phyloP scores from a whole-genome alignment of 345 rosid genomes.

The Draba incana region DNA sequence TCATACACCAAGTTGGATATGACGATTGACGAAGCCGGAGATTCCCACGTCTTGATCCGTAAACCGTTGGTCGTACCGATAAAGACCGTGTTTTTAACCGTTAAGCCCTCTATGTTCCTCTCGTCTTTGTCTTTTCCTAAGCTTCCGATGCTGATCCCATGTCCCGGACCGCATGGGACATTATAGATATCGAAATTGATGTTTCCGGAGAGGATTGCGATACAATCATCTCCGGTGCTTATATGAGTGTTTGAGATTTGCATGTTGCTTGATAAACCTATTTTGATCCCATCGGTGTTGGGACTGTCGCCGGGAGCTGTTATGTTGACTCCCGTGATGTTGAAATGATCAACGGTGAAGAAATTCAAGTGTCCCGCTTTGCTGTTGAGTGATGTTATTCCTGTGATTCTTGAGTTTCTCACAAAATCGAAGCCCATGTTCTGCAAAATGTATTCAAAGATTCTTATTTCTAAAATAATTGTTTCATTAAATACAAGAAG shows the following conservation, averaged over 20 bases:
- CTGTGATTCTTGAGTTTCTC: background rate
- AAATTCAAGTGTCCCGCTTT: conserved; percentile 31
- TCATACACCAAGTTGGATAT: conserved; percentile 1
- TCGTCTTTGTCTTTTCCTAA: conserved; percentile 15
- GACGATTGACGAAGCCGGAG: background rate
- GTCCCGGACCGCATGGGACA: conserved; percentile 73
- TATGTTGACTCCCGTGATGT: background rate
- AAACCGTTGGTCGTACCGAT: conserved; percentile 20
- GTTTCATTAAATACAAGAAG: too few relatives aligned
- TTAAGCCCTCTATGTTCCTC: conserved; percentile 1
- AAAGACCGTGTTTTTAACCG: conserved; percentile 13
- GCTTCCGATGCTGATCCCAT: conserved; percentile 56
- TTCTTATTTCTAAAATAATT: too few relatives aligned
- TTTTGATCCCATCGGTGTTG: conserved; percentile 55
- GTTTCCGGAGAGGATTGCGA: conserved; percentile 55
- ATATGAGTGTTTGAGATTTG: conserved; percentile 46
- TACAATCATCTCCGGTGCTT: conserved; percentile 66
- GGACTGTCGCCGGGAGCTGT: conserved; percentile 30
- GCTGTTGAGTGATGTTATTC: conserved; percentile 37
- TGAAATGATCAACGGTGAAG: conserved; percentile 3
- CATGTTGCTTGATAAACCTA: conserved; percentile 53
- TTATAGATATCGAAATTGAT: conserved; percentile 45
- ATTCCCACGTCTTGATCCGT: conserved; percentile 37
- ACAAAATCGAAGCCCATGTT: conserved; percentile 31
- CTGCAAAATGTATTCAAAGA: conserved; percentile 4